Evolutionary conservation across 495 filamentous ascomycete species (phyloP), one percentile per base, ranked within the genome.

Genomic region (Neurospora sp.): DNA sequence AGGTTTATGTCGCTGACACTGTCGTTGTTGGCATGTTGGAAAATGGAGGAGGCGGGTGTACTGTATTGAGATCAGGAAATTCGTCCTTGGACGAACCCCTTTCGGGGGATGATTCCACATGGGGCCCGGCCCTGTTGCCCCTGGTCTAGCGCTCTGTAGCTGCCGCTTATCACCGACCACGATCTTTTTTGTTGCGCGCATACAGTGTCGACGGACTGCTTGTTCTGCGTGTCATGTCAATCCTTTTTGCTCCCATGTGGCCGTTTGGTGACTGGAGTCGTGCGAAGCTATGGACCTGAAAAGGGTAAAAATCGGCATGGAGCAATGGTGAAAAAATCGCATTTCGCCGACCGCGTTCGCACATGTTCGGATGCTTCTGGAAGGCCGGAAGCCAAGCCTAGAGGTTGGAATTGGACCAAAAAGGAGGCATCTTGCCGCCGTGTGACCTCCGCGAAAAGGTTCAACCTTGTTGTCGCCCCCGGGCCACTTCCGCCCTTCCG

Each of bases 1-100:
- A 66, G 23, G 54, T 16, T 66, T 66, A 35, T 66, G 54, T 66
- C 54, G 54, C 54, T 66, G 54, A 62, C 46, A 41, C 10, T 23
- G 48, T 69, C 35, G 37, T 72, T 72, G 69, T 76, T 78, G 75
- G 77, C 75, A 77, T 74, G 78, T 75, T 77, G 72, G 70, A 20
- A 39, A 37, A 44, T 18, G 20, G 40, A 71, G 42, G 39, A 59
- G 40, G 46, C 31, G 23, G 62, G 72, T 12, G 31, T 69, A 75
- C 76, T 74, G 77, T 72, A 75, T 39, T 66, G 72, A 39, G 74
- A 71, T 77, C 54, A 66, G 54, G 54, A 66, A 70, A 78, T 74
- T 79, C 75, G 76, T 72, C 72, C 31, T 72, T 27, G 39, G 72
- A 44, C 69, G 70, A 69, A 40, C 69, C 41, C 72, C 72, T 75